These are phyloP conservation scores for Pichia californica DNA, from an alignment of 805 yeast genomes.

Conservation along the genomic window DNA sequence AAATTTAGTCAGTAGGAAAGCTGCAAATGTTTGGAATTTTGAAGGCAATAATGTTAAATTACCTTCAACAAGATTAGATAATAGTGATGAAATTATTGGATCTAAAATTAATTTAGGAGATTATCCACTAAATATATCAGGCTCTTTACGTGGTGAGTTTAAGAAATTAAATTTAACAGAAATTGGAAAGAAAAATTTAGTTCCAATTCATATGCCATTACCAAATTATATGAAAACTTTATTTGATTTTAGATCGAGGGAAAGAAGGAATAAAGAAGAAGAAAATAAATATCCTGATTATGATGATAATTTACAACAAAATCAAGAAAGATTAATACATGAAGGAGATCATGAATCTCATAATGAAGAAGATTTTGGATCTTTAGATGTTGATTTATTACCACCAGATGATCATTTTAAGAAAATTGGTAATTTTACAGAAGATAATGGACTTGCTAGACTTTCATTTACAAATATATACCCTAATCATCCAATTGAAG, in stretches of 20 bases:
- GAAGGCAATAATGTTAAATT: slow-evolving; percentile 23
- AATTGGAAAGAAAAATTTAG: slow-evolving; percentile 3
- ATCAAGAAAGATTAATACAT: too few relatives aligned
- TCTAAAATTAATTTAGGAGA: slow-evolving; percentile 25
- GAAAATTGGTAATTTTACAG: slow-evolving; percentile 25
- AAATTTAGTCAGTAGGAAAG: slow-evolving; percentile 41
- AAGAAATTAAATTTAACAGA: neutral
- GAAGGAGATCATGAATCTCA: neutral
- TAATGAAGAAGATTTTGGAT: slow-evolving; percentile 1
- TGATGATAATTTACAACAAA: neutral
- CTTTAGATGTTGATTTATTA: slow-evolving; percentile 3
- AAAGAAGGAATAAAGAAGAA: slow-evolving; percentile 8
- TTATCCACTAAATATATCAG: slow-evolving; percentile 38
- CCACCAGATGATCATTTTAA: slow-evolving; percentile 4
- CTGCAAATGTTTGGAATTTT: slow-evolving; percentile 48
- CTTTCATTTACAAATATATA: slow-evolving; percentile 15
- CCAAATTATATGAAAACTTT: slow-evolving; percentile 24
- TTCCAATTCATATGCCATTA: slow-evolving; percentile 25
- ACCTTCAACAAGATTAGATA: slow-evolving; percentile 12
- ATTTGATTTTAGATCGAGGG: slow-evolving; percentile 16
- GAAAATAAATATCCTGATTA: neutral
- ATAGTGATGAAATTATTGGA: slow-evolving; percentile 8
- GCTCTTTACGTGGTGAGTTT: slow-evolving; percentile 40
- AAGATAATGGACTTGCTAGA: slow-evolving; percentile 19
- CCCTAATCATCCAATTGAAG: too few relatives aligned